phyloP scores from a whole-genome alignment of 2,329 filamentous ascomycete genomes.

The Fusarium nanum region DNA sequence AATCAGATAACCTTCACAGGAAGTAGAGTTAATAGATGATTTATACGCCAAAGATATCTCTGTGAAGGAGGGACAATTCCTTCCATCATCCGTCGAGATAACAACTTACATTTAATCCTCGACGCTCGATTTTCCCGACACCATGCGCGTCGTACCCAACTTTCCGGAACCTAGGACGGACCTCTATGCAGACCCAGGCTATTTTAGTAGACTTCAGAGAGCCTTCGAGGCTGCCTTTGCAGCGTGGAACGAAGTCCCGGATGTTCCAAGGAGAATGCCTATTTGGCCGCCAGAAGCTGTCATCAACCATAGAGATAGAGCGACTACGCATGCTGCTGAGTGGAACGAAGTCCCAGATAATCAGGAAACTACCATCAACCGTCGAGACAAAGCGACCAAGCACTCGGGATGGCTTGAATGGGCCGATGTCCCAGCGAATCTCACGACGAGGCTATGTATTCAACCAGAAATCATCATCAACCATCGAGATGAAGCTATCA shows the following conservation, averaged over 20 bases:
- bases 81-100: not conserved
- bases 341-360: no score
- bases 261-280: not conserved
- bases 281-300: no score
- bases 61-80: not conserved
- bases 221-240: conserved; percentile 3
- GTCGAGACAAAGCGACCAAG: no score
- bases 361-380: no score
- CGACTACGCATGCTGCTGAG: no score
- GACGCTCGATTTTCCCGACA: no score
- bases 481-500: not conserved
- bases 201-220: not conserved
- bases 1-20: not conserved
- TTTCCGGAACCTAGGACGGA: not conserved
- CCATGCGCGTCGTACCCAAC: not conserved
- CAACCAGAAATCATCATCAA: not conserved
- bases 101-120: no score
- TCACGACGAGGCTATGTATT: no score
- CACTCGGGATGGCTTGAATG: no score
- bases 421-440: no score
- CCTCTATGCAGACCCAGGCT: not conserved
- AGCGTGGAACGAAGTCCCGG: conserved; percentile 8
- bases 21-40: no score
- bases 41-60: not conserved
- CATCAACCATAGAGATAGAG: no score